Evolutionary conservation across 345 rosid species (phyloP), one percentile per base, ranked within the genome.

Genomic region (Populus ilicifolia): DNA sequence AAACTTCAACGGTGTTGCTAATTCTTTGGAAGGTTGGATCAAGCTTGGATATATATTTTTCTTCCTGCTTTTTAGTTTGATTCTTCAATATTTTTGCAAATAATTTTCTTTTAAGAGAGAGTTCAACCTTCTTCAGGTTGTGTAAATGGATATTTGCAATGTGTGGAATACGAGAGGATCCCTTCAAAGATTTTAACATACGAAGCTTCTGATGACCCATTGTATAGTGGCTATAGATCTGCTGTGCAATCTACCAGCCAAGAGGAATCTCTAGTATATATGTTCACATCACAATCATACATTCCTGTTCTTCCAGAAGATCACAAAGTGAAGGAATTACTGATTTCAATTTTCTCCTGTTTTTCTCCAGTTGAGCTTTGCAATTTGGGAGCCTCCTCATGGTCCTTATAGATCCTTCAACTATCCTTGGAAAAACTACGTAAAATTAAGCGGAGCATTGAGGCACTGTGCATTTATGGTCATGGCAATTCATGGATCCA

Each of bases 401-500:
- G 98, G 98, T 67, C 92, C 89, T 50, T 92, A 91, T 67, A 89
- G 77, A 77, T 78, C 88, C 30, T 92, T 91, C 76, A 86, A 83
- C 9, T 93, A 92, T 67, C 98, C 97, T 0, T 94, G 98, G 98
- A 86, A 77, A 73, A 86, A 84, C 79, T 94, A 91, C 75, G 90
- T 89, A 65, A 88, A 90, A 86, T 80, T 92, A 66, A 88, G 98
- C 29, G 98, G 98, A 70, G 89, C 98, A 23, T 67, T 94, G 65
- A 85, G 98, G 86, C 97, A 94, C 81, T 94, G 96, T 69, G 96
- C 97, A 67, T 94, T 94, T 77, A 90, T 85, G 97, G 96, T 92
- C 81, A 94, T 94, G 97, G 96, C 98, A 5, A 88, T 94, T 96
- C 98, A 94, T 61, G 97, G 97, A 63, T 94, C 96, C 83, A 86